phyloP scores from a whole-genome alignment of 768 basidiomycete genomes.

The Serendipita sp. region DNA sequence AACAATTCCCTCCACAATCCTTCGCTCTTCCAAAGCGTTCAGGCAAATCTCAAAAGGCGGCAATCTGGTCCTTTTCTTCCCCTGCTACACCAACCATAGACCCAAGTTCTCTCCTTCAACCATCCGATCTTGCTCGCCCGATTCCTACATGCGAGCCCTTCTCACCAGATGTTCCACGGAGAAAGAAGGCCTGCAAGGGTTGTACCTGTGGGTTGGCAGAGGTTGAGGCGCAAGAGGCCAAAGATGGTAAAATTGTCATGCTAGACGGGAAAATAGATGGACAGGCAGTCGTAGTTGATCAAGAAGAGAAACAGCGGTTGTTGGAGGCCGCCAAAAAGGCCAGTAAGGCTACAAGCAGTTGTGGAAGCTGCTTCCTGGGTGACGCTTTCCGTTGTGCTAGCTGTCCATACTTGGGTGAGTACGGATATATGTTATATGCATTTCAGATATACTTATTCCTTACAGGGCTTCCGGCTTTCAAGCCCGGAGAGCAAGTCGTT shows the following conservation, averaged over 20 bases:
- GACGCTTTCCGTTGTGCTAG: slow-evolving; percentile 95
- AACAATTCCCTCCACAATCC: slow-evolving; percentile 29
- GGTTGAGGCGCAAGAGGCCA: slow-evolving; percentile 65
- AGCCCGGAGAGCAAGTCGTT: slow-evolving; percentile 94
- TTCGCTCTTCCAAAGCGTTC: slow-evolving; percentile 27
- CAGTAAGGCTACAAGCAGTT: slow-evolving; percentile 86
- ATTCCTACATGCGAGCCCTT: slow-evolving; percentile 61
- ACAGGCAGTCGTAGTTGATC: slow-evolving; percentile 38
- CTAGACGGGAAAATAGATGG: slow-evolving; percentile 51
- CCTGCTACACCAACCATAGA: slow-evolving; percentile 63
- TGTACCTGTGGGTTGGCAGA: slow-evolving; percentile 98
- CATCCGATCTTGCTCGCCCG: slow-evolving; percentile 66
- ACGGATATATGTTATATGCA: slow-evolving; percentile 19
- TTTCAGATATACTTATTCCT: not conserved
- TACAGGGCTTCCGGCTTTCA: slow-evolving; percentile 91
- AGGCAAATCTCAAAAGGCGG: slow-evolving; percentile 60
- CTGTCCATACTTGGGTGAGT: slow-evolving; percentile 86
- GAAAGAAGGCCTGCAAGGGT: slow-evolving; percentile 89
- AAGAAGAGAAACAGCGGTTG: slow-evolving; percentile 46
- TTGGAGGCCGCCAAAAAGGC: slow-evolving; percentile 50
- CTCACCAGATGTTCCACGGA: slow-evolving; percentile 31
- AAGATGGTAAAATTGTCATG: slow-evolving; percentile 43
- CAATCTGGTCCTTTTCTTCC: slow-evolving; percentile 68
- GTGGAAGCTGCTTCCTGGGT: slow-evolving; percentile 93
- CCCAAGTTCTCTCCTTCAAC: slow-evolving; percentile 66